Base-by-base conservation (phyloP, 2,329 filamentous ascomycete genomes). In the Aspergillus pseudonomiae region DNA sequence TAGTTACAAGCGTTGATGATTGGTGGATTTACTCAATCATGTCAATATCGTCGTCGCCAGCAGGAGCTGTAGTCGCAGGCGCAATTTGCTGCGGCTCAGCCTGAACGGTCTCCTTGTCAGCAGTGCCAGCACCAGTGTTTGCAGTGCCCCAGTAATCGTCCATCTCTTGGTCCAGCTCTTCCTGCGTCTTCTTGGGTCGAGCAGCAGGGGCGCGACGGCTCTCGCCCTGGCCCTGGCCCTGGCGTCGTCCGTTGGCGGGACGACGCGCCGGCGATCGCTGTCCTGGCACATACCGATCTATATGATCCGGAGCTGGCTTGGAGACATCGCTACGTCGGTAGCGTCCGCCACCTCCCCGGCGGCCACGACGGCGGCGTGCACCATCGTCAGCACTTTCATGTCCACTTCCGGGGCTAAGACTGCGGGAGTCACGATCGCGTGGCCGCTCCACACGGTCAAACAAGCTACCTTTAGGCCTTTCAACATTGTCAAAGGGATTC, bases 81-180 rank as follows among this genome's bases (percentile, higher is more conserved):
- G 70, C 71, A 48, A 69, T 63, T 57, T 73, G 68, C 60, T 65
- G 68, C 62, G 58, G 58, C 69, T 71, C 69, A 64, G 60, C 65
- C 30, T 67, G 48, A n/a, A 59, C 67, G 32, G 65, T 61, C 16
- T 71, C 73, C 48, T 73, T 77, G 28, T 75, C 80, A 41, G 77
- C 80, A n/a, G 73, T 77, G 58, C 74, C 78, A 55, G 79, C 74
- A 54, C 71, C 77, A 62, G 71, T 74, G 55, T 71, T 77, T 43
- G 78, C 77, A 30, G 80, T 81, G 34, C 85, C 89, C 83, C 93
- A 97, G 78, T 97, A 97, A 74, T 97, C 92, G 34, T 90, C 93
- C 94, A 97, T 97, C 80, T 97, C 94, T n/a, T 92, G 92, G 76
- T 97, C 94, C 46, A 97, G 83, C 76, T 97, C 92, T 71, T 96